Evolutionary conservation across 768 basidiomycete genomes (phyloP).

Genomic region (Agaricus subrufescens): DNA sequence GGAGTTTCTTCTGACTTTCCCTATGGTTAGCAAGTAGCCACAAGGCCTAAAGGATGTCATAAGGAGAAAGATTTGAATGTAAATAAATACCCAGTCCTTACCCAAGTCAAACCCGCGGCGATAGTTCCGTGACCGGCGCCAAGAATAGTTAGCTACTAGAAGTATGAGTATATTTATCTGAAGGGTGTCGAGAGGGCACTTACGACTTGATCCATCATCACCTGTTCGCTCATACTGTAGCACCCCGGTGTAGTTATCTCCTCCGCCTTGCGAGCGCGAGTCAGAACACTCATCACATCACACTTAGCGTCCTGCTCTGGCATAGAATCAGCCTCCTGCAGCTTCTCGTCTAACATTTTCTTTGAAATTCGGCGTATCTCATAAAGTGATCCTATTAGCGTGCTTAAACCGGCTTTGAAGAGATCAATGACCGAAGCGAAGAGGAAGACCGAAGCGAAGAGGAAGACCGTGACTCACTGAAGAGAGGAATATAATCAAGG

Average conservation of each 20-base stretch:
- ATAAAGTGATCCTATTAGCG: conserved; percentile 26
- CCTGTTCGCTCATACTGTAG: conserved; percentile 30
- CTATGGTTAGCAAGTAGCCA: conserved; percentile 51
- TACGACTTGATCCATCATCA: conserved; percentile 38
- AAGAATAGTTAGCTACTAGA: conserved; percentile 38
- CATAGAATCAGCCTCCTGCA: conserved; percentile 19
- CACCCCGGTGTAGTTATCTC: conserved; percentile 17
- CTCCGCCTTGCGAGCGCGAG: conserved; percentile 29
- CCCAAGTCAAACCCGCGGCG: conserved; percentile 46
- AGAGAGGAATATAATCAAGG: conserved; percentile 11
- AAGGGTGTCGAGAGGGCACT: not conserved
- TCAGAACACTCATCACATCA: conserved; percentile 36
- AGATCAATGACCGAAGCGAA: not conserved
- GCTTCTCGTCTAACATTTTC: conserved; percentile 28
- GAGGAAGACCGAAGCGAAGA: not conserved
- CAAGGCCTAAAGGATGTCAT: conserved; percentile 30
- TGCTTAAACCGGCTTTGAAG: conserved; percentile 9
- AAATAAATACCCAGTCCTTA: conserved; percentile 13
- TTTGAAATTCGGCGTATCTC: conserved; percentile 28
- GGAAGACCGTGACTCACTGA: conserved; percentile 12
- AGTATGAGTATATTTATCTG: not conserved
- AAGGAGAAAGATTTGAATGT: too few relatives aligned
- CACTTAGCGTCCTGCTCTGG: conserved; percentile 27
- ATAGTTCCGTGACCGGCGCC: conserved; percentile 44
- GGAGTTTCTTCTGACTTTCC: conserved; percentile 43